Conservation (phyloP, 805 yeast genomes). For the Henningerozyma blattae region DNA sequence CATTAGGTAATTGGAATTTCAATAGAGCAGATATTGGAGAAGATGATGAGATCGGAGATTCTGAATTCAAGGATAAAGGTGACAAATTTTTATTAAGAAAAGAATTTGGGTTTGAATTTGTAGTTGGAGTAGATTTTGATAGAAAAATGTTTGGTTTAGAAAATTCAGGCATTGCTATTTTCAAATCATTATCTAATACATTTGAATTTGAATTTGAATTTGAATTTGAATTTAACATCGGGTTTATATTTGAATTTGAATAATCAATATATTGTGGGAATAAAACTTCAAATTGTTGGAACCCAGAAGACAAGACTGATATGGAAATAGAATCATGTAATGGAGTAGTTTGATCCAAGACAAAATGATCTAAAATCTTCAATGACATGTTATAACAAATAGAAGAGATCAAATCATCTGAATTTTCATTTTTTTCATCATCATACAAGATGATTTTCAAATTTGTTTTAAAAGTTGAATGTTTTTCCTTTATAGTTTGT, state of each 20-base stretch:
- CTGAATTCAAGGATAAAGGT: too few species aligned
- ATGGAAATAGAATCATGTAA: conserved; percentile 2
- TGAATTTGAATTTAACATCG: too few species aligned
- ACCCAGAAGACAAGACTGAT: conserved; percentile 14
- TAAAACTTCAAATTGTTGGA: conserved; percentile 8
- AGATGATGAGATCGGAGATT: conserved; percentile 19
- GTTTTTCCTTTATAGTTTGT: conserved; percentile 1
- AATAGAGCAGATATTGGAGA: conserved; percentile 23
- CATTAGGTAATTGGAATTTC: conserved; percentile 20
- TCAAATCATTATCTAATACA: conserved; percentile 1
- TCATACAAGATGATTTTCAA: conserved; percentile 18
- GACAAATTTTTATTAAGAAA: too few species aligned
- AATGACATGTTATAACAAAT: conserved; percentile 18
- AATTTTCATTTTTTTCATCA: conserved; percentile 9
- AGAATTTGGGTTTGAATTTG: too few species aligned
- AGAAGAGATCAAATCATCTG: conserved; percentile 14
- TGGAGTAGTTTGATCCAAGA: background rate
- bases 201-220: too few species aligned
- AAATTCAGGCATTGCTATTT: too few species aligned
- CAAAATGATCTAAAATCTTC: conserved; percentile 11
- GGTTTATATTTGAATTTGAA: background rate
- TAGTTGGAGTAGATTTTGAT: too few species aligned
- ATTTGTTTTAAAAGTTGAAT: conserved; percentile 1
- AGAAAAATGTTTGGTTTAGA: too few species aligned
- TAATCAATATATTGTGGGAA: conserved; percentile 8